Conservation (phyloP, 495 filamentous ascomycete species). For the Aspergillus cristatus region DNA sequence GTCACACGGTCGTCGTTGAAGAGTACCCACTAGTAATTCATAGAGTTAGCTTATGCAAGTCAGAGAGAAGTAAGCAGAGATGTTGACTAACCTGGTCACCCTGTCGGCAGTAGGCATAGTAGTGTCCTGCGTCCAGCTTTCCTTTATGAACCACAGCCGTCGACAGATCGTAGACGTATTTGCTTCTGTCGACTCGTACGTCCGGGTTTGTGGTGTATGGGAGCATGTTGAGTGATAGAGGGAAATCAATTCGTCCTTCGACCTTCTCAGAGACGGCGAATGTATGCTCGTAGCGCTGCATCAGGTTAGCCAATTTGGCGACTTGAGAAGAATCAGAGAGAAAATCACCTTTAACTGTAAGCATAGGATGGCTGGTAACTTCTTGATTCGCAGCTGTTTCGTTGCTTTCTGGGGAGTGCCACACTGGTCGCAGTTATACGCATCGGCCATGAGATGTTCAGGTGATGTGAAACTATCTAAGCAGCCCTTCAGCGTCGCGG, state of each 20-base stretch:
- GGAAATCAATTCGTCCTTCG: conserved; percentile 71
- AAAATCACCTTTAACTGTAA: conserved; percentile 76
- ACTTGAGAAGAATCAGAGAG: conserved; percentile 1
- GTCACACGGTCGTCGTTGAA: conserved; percentile 92
- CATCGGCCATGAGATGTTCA: conserved; percentile 63
- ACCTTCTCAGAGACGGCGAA: conserved; percentile 65
- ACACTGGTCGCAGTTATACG: conserved; percentile 75
- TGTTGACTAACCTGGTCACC: conserved; percentile 55
- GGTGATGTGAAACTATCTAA: conserved; percentile 68
- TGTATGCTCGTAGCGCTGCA: conserved; percentile 69
- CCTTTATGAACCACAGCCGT: conserved; percentile 79
- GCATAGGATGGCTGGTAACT: conserved; percentile 74
- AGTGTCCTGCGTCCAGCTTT: conserved; percentile 83
- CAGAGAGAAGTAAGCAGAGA: neutral
- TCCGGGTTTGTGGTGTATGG: conserved; percentile 67
- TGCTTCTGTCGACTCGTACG: conserved; percentile 28
- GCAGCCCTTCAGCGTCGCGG: conserved; percentile 61
- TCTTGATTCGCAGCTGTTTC: conserved; percentile 70
- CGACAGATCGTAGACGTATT: conserved; percentile 69
- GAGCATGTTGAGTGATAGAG: conserved; percentile 76
- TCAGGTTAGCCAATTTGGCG: neutral
- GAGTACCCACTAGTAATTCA: conserved; percentile 61
- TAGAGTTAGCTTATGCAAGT: conserved; percentile 9
- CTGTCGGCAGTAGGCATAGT: conserved; percentile 74
- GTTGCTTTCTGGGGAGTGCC: conserved; percentile 59